Evolutionary conservation across 1,139 yeast species (phyloP).

Genomic region (Kodamaea alishanica): DNA sequence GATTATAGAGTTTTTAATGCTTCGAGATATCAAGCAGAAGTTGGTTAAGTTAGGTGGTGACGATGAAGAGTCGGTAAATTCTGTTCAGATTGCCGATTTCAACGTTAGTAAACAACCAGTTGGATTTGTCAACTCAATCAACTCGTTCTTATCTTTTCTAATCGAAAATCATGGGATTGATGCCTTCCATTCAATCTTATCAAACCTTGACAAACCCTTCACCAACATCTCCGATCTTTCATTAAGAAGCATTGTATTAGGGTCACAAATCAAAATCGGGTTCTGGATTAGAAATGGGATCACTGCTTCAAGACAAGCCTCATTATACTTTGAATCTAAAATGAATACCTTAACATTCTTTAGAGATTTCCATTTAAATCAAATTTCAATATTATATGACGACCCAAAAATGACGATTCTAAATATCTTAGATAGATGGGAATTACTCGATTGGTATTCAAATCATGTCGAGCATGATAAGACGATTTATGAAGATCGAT

Average conservation of each 20-base stretch:
- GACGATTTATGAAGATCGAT: slow-evolving; percentile 59
- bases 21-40: slow-evolving; percentile 20
- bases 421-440: slow-evolving; percentile 62
- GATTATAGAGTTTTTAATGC: slow-evolving; percentile 24
- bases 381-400: slow-evolving; percentile 47
- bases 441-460: slow-evolving; percentile 50
- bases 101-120: slow-evolving; percentile 47
- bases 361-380: slow-evolving; percentile 57
- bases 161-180: slow-evolving; percentile 31
- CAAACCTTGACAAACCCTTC: slow-evolving; percentile 24
- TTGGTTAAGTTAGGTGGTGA: too few relatives aligned
- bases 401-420: slow-evolving; percentile 40
- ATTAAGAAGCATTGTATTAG: slow-evolving; percentile 58
- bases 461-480: slow-evolving; percentile 30
- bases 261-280: slow-evolving; percentile 74
- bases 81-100: slow-evolving; percentile 39
- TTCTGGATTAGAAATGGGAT: slow-evolving; percentile 89
- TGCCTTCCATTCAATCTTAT: slow-evolving; percentile 15
- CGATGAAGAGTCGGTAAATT: too few relatives aligned
- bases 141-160: slow-evolving; percentile 48
- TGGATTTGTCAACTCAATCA: slow-evolving; percentile 59
- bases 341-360: slow-evolving; percentile 36
- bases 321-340: slow-evolving; percentile 30
- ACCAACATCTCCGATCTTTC: slow-evolving; percentile 52
- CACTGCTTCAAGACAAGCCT: slow-evolving; percentile 47